Evolutionary conservation across 208 protist genomes (phyloP), one percentile per base, ranked within the genome.

Genomic region (Leishmania tropica): DNA sequence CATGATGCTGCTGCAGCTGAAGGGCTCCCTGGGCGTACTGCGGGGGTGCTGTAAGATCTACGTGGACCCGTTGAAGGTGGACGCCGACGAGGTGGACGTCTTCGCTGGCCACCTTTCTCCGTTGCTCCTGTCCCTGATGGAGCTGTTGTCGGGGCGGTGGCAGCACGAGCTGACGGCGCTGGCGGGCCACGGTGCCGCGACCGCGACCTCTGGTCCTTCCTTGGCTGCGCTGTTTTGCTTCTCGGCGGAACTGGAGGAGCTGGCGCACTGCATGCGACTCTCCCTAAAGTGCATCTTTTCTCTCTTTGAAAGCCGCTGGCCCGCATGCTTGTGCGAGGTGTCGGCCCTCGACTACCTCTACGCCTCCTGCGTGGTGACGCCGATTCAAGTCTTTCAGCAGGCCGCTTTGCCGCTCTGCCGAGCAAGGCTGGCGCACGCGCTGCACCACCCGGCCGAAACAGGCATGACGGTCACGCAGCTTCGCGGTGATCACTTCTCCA

Each of bases 241-340:
- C 64, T 76, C 75, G 10, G 48, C 78, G 45, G 76, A 87, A 64
- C 79, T 95, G 51, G 84, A 89, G 37, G 89, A 93, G 76, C 80
- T 96, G 10, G 85, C 87, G 11, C 90, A 96, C 76, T 95, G 93
- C 83, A 83, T 96, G 76, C 93, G 93, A 47, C 76, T 96, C 48
- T 77, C 81, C n/a, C 68, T 92, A 31, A 97, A 97, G 85, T 95
- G 92, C 80, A 75, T 96, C 71, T 85, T 88, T 56, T 90, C 86
- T 13, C 87, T 96, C 51, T 85, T 86, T 35, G 67, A 76, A 1
- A 80, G 60, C 11, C 89, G 93, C 54, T 96, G 87, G 88, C 94
- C 94, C 68, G 85, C 58, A 31, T 91, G 85, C 84, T 84, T 95
- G 65, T 96, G 93, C 80, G 85, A 95, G n/a, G 79, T 78, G 81